Base-by-base conservation (phyloP, 495 filamentous ascomycete species). In the Xylaria telfairii region DNA sequence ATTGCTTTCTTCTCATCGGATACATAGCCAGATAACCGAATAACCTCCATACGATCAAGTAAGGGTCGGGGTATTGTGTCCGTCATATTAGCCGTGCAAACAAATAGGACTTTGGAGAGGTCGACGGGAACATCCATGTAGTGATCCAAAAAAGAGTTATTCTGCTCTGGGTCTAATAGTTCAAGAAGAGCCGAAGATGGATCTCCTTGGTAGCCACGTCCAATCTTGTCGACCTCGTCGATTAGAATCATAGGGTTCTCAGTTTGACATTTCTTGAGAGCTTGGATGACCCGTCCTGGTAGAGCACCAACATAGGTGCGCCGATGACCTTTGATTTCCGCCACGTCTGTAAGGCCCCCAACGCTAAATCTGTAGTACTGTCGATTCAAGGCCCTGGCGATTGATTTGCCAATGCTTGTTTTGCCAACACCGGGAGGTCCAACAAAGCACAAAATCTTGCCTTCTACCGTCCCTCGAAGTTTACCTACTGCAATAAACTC, bases 1-100 rank as follows among this genome's bases (percentile, higher is more conserved):
- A 99, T 99, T 3, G 96, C 95, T 92, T 97, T 97, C 86, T 99
- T 99, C 84, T 99, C 96, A 73, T 99, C 95, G 17, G 95, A 89
- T 30, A 99, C 96, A 76, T 99, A 99, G 12, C 96, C 96, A 32
- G 95, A 98, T 1, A 99, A 88, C 75, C 97, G 89, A 73, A 99
- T 98, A 75, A 98, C 89, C 81, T 99, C 96, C 96, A 99, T 99
- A 73, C 96, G 92, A 78, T 99, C 96, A 28, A 98, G 84, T 8
- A 99, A 87, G 19, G 96, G 96, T 30, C 94, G 90, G 39, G 96
- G 96, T 71, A 99, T 99, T 7, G 96, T 99, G 76, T 99, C 96
- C 2, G 94, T 98, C 89, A 99, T 94, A 77, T 99, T 99, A 46
- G 96, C 96, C 6, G 96, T 99, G 84, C 96, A 99, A 56, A 99